Percentiles rank a stretch among this genome's conserved stretches.
These are phyloP conservation scores for Flaveria trinervia DNA, from an alignment of 129 eudicot species.

Conservation along the genomic window DNA sequence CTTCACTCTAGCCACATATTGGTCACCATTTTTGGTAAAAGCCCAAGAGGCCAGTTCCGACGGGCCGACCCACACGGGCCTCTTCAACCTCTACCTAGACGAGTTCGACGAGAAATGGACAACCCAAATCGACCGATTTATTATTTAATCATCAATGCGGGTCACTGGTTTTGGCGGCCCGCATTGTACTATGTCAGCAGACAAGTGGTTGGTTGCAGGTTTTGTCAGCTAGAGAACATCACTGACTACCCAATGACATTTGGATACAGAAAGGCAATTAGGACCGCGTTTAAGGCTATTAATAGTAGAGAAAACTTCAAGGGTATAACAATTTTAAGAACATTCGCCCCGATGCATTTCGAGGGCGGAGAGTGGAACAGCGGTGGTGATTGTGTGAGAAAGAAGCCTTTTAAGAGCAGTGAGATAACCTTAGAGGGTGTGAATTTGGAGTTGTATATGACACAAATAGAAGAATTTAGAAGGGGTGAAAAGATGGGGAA, in stretches of 20 bases:
- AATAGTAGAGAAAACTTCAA: conserved; percentile 46
- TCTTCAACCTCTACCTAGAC: conserved; percentile 76
- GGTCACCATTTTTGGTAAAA: conserved; percentile 68
- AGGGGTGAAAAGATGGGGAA: conserved; percentile 54
- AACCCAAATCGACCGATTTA: conserved; percentile 47
- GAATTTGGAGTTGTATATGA: conserved; percentile 68
- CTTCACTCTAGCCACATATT: conserved; percentile 62
- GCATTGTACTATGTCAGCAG: conserved; percentile 54
- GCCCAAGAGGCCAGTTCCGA: conserved; percentile 51
- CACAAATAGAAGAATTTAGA: conserved; percentile 63
- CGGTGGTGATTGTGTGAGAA: conserved; percentile 68
- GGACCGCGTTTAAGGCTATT: conserved; percentile 64
- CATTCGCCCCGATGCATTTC: conserved; percentile 71
- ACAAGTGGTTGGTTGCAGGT: conserved; percentile 55
- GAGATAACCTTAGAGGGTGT: conserved; percentile 58
- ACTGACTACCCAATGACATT: conserved; percentile 58
- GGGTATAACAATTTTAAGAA: conserved; percentile 58
- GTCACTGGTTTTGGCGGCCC: conserved; percentile 71
- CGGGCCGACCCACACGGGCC: conserved; percentile 62
- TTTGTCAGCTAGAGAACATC: conserved; percentile 48
- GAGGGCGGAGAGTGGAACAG: conserved; percentile 69
- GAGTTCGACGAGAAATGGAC: conserved; percentile 76
- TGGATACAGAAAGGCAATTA: conserved; percentile 59
- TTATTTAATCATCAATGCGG: conserved; percentile 53
- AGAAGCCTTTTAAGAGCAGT: conserved; percentile 57